phyloP scores from a whole-genome alignment of 495 filamentous ascomycete species.

The Parathielavia hyrcaniae region DNA sequence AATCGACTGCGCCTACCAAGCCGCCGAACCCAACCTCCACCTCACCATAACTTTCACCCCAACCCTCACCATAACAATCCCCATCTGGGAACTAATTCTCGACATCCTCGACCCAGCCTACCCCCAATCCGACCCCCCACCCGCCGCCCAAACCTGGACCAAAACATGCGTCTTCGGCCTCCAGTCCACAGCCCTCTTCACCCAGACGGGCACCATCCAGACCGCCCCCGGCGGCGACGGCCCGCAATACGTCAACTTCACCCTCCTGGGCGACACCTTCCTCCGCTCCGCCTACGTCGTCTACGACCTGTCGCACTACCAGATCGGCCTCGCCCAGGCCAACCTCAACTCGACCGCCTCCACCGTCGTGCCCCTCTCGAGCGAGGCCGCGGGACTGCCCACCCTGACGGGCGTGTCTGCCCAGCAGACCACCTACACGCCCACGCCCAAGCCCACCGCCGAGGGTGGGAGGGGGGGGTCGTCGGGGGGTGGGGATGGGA shows the following conservation, averaged over 20 bases:
- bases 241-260: constrained; percentile 18
- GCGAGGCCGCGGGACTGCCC: constrained; percentile 34
- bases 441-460: constrained; percentile 10
- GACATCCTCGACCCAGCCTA: constrained; percentile 36
- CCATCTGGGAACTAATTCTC: constrained; percentile 69
- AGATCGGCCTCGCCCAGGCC: constrained; percentile 81
- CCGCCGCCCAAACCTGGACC: constrained; percentile 26
- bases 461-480: background rate
- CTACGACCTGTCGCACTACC: constrained; percentile 77
- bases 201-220: constrained; percentile 7
- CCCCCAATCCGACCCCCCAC: background rate
- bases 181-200: constrained; percentile 31
- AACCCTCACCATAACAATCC: constrained; percentile 50
- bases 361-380: constrained; percentile 40
- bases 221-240: background rate
- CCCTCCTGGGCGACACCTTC: constrained; percentile 77
- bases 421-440: constrained; percentile 25
- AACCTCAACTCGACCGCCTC: constrained; percentile 65
- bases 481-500: background rate
- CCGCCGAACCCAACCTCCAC: constrained; percentile 51
- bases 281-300: constrained; percentile 89
- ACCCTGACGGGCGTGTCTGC: constrained; percentile 33
- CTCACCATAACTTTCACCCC: constrained; percentile 62
- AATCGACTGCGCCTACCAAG: constrained; percentile 44
- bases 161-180: constrained; percentile 41